phyloP scores from a whole-genome alignment of 768 basidiomycete genomes.

The Jaapia argillacea region DNA sequence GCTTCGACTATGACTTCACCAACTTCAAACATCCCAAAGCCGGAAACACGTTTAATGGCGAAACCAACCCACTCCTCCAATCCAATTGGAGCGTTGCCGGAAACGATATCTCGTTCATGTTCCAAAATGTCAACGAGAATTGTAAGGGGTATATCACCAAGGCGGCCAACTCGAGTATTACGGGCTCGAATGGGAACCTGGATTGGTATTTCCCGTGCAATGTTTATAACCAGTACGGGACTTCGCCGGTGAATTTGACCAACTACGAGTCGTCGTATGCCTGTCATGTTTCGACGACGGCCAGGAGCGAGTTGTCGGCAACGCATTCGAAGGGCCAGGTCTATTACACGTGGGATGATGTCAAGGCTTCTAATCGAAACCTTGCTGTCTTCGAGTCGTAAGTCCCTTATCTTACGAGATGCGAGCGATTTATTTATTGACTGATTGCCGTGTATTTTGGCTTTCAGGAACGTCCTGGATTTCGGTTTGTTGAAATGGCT shows the following conservation, averaged over 20 bases:
- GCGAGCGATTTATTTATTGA: conserved; percentile 2
- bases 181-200: conserved; percentile 44
- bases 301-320: conserved; percentile 40
- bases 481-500: conserved; percentile 82
- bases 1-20: conserved; percentile 87
- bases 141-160: conserved; percentile 73
- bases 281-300: conserved; percentile 59
- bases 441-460: conserved; percentile 7
- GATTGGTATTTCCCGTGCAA: conserved; percentile 99
- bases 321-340: conserved; percentile 69
- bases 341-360: conserved; percentile 89
- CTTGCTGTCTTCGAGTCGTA: conserved; percentile 92
- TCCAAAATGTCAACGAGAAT: conserved; percentile 83
- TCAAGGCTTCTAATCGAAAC: conserved; percentile 59
- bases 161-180: conserved; percentile 61
- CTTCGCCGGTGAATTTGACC: conserved; percentile 51
- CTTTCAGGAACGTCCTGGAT: conserved; percentile 74
- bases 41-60: conserved; percentile 60
- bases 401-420: conserved; percentile 21
- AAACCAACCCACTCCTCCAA: conserved; percentile 74
- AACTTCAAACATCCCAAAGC: conserved; percentile 77
- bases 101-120: conserved; percentile 89
- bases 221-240: conserved; percentile 66
- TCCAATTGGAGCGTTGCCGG: conserved; percentile 71
- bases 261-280: conserved; percentile 52